Base-by-base conservation (phyloP, 371 early-diverging fungal genomes). In the Syncephalastrum monosporum region DNA sequence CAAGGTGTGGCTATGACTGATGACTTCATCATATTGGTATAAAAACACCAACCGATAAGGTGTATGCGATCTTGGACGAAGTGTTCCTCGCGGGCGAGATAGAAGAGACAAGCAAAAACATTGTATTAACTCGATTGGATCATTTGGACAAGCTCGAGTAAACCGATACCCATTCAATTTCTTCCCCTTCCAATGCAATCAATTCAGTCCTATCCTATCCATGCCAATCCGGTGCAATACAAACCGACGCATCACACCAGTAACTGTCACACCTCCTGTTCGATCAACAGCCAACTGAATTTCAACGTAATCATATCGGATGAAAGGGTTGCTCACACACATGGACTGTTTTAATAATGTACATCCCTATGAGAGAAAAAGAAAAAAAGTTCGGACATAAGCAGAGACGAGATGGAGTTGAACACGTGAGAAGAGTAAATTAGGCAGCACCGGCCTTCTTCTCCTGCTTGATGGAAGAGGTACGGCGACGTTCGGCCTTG, bases 31-130 rank as follows among this genome's bases (percentile, higher is more conserved):
- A 21, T 2, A 21, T 21, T 21, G 21, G 21, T 21, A 21, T 12
- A 33, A 46, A n/a, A 17, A 55, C 13, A 19, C 21, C 24, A 25
- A 23, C n/a, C 38, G 21, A 17, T 42, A 60, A 91, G 89, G 98
- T 97, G 7, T 98, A 98, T 79, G 88, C 92, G 3, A 95, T 98
- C 25, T 73, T 98, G 57, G 99, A 98, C 72, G 99, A 98, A 73
- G 90, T 96, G 57, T 96, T 97, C 75, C 77, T 98, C 57, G 97
- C 96, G 5, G 98, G 99, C 17, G 99, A 98, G 77, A 92, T 98
- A 57, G 92, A 97, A 66, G 99, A 98, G 67, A 97, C 94, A 16
- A 91, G 92, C 59, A 92, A 92, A 63, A 84, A 82, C 49, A 76
- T 86, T 29, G 84, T 91, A 5, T 70, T 91, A 46, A 82, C 84